Evolutionary conservation across 768 basidiomycete species (phyloP).

Genomic region (Lentinus tigrinus): DNA sequence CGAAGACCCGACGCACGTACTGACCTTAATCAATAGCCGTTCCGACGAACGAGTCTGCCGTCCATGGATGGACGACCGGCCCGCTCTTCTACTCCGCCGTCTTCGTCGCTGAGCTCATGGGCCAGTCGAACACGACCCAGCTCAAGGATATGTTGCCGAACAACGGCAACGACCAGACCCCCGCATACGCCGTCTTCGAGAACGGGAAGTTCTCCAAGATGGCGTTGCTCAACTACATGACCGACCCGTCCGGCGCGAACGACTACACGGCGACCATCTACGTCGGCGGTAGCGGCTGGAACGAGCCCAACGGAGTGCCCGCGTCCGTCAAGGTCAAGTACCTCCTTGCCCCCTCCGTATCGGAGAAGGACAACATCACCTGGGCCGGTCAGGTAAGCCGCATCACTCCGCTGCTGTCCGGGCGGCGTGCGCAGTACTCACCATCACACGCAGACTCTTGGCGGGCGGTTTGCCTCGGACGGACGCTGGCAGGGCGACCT

Average conservation of each 20-base stretch:
- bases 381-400: conserved; percentile 51
- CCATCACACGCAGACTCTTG: conserved; percentile 49
- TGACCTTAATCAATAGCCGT: conserved; percentile 32
- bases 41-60: conserved; percentile 38
- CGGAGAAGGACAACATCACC: conserved; percentile 44
- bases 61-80: conserved; percentile 44
- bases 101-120: conserved; percentile 46
- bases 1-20: not conserved
- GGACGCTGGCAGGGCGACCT: conserved; percentile 60
- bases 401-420: too few relatives aligned
- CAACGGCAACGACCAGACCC: conserved; percentile 36
- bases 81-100: conserved; percentile 48
- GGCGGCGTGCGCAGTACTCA: too few relatives aligned
- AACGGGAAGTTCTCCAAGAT: conserved; percentile 40
- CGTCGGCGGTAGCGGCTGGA: conserved; percentile 32
- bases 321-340: conserved; percentile 35
- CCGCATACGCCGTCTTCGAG: conserved; percentile 51
- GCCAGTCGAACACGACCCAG: conserved; percentile 39
- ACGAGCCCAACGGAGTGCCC: conserved; percentile 33
- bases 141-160: conserved; percentile 40
- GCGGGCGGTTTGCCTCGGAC: conserved; percentile 59
- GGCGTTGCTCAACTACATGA: conserved; percentile 48
- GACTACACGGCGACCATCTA: conserved; percentile 39
- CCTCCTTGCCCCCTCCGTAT: conserved; percentile 35
- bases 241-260: conserved; percentile 41